A percentile compares a stretch with the other conserved stretches of the same genome.
Conservation (phyloP, 495 filamentous ascomycete species). For the Neurospora sp. region DNA sequence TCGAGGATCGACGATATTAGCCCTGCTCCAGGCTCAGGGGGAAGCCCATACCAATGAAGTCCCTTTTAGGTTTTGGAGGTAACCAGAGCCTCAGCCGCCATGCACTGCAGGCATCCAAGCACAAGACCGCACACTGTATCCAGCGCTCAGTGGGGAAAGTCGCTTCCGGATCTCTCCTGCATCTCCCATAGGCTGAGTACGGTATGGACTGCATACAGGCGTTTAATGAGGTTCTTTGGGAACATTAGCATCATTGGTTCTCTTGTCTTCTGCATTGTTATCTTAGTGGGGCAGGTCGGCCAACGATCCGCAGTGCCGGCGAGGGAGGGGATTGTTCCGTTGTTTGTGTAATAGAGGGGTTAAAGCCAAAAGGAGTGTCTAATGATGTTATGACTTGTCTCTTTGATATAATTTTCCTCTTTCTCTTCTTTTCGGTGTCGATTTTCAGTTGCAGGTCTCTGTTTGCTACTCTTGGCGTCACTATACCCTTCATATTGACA, state of each 20-base stretch:
- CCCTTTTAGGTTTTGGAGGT: background rate
- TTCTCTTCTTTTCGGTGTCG: background rate
- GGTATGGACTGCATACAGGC: background rate
- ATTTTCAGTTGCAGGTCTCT: background rate
- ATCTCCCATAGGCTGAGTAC: background rate
- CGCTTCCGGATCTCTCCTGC: background rate
- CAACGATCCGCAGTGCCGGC: background rate
- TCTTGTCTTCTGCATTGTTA: background rate
- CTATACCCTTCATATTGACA: background rate
- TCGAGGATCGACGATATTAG: slow-evolving; percentile 32
- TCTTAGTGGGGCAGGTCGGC: background rate
- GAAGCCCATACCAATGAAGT: background rate
- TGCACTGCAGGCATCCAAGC: background rate
- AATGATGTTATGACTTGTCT: background rate
- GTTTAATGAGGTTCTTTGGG: background rate
- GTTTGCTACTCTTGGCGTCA: too few relatives aligned
- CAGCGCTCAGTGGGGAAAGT: background rate
- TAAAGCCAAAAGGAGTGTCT: too few relatives aligned
- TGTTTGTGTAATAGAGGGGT: background rate
- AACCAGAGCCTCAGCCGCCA: background rate
- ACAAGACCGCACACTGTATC: background rate
- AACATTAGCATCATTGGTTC: background rate
- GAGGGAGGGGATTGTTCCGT: background rate
- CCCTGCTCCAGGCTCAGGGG: background rate
- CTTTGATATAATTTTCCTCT: background rate